Evolutionary conservation across 495 filamentous ascomycete genomes (phyloP).

Genomic region (Daldinia bambusicola): DNA sequence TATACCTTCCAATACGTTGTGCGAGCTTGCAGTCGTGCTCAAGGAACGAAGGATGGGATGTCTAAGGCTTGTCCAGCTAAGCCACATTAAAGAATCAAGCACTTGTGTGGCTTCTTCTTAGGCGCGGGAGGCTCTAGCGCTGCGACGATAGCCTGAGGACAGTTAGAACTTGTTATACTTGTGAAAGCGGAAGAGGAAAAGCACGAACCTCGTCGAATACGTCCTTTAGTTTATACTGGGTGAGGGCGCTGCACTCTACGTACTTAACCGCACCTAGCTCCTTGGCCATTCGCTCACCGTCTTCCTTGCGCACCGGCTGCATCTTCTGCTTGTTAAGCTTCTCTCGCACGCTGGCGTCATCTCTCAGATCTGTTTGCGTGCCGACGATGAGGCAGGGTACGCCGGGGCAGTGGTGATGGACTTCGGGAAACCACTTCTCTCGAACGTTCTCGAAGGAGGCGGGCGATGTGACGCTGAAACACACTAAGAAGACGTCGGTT

Average conservation of each 20-base stretch:
- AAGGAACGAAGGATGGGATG: conserved; percentile 24
- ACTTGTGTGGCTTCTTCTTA: conserved; percentile 69
- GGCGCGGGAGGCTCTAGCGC: conserved; percentile 84
- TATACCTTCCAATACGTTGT: conserved; percentile 33
- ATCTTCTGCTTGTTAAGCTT: conserved; percentile 97
- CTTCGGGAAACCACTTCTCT: conserved; percentile 99
- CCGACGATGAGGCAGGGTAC: conserved; percentile 98
- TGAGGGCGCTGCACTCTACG: conserved; percentile 96
- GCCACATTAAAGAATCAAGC: conserved; percentile 60
- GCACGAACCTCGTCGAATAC: conserved; percentile 95
- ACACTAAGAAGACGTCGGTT: conserved; percentile 98
- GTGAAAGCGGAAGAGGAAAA: conserved; percentile 3
- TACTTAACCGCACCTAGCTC: conserved; percentile 97
- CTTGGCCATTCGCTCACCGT: conserved; percentile 95
- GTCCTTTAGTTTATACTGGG: conserved; percentile 98
- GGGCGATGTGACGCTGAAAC: conserved; percentile 98
- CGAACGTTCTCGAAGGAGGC: conserved; percentile 99
- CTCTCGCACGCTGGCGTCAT: conserved; percentile 86
- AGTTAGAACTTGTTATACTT: conserved; percentile 35
- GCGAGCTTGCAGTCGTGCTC: conserved; percentile 17
- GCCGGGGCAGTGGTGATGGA: conserved; percentile 97
- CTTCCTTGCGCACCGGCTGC: conserved; percentile 87
- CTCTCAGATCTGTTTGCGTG: conserved; percentile 95
- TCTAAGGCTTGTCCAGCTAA: background rate
- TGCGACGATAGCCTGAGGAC: conserved; percentile 81